Evolutionary conservation across 1,139 yeast genomes (phyloP).

Genomic region (Blastobotrys petasosporus): DNA sequence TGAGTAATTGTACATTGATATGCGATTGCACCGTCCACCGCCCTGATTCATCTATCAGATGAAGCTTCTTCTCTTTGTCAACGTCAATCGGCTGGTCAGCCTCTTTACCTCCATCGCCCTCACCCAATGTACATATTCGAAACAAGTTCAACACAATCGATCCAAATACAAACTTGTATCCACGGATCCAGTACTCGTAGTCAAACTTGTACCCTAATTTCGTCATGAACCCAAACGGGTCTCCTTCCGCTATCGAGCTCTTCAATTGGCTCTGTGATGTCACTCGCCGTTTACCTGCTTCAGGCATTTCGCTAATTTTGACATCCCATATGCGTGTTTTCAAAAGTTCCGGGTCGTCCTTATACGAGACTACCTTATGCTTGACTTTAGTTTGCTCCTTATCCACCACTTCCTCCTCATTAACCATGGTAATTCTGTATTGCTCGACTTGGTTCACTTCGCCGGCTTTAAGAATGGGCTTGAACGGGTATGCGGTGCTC

Average conservation of each 20-base stretch:
- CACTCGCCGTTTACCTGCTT: slow-evolving; percentile 70
- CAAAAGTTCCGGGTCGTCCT: slow-evolving; percentile 14
- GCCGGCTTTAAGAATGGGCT: slow-evolving; percentile 31
- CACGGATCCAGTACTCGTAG: slow-evolving; percentile 61
- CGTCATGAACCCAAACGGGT: slow-evolving; percentile 42
- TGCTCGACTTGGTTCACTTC: slow-evolving; percentile 34
- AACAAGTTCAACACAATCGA: slow-evolving; percentile 57
- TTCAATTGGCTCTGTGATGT: slow-evolving; percentile 66
- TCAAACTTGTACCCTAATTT: slow-evolving; percentile 68
- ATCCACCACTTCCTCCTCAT: slow-evolving; percentile 10
- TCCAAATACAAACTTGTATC: slow-evolving; percentile 59
- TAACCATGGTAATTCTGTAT: slow-evolving; percentile 29
- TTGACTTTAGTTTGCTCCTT: slow-evolving; percentile 1
- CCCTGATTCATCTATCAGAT: slow-evolving; percentile 49
- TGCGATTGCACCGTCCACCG: slow-evolving; percentile 60
- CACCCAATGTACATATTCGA: slow-evolving; percentile 38
- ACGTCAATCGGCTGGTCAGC: slow-evolving; percentile 23
- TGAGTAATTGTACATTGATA: slow-evolving; percentile 62
- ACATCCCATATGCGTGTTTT: slow-evolving; percentile 47
- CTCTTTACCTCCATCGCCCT: slow-evolving; percentile 17
- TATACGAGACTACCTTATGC: slow-evolving; percentile 10
- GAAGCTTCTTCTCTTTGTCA: slow-evolving; percentile 26
- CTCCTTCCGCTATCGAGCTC: slow-evolving; percentile 44
- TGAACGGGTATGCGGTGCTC: slow-evolving; percentile 30
- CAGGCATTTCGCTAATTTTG: slow-evolving; percentile 74